These are phyloP conservation scores for Annulohypoxylon stygium DNA, from an alignment of 495 filamentous ascomycete genomes.

Conservation along the genomic window DNA sequence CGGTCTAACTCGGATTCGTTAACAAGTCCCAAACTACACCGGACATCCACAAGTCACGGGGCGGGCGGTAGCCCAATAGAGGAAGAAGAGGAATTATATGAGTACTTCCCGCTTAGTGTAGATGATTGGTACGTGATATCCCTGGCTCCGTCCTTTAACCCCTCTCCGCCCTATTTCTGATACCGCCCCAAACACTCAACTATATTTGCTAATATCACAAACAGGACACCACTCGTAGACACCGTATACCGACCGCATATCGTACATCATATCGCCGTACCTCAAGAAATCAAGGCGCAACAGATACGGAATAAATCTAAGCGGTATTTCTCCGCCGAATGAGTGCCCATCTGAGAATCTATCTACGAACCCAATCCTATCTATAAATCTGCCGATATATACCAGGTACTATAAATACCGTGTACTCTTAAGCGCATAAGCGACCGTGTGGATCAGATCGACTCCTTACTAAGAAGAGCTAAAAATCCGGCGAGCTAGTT, in stretches of 20 bases:
- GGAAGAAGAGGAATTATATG: slow-evolving; percentile 83
- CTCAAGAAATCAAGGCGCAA: slow-evolving; percentile 78
- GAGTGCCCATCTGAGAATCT: not conserved
- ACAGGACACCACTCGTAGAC: slow-evolving; percentile 84
- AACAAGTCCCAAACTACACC: slow-evolving; percentile 56
- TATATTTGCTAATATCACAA: not conserved
- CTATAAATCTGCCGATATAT: slow-evolving; percentile 2
- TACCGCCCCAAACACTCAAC: not conserved
- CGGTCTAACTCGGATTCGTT: slow-evolving; percentile 54
- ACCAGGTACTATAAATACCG: not conserved
- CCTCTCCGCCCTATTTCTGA: not conserved
- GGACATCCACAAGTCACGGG: slow-evolving; percentile 51
- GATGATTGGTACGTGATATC: slow-evolving; percentile 78
- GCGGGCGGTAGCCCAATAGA: slow-evolving; percentile 70
- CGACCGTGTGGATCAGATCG: not conserved
- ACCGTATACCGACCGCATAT: slow-evolving; percentile 94
- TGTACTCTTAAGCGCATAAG: not conserved
- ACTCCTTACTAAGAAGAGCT: not conserved
- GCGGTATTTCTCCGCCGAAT: slow-evolving; percentile 82
- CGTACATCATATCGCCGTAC: slow-evolving; percentile 86
- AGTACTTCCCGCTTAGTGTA: slow-evolving; percentile 89
- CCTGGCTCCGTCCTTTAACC: not conserved
- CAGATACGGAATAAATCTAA: slow-evolving; percentile 78
- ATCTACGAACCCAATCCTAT: not conserved
- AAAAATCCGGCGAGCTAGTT: slow-evolving; percentile 7